These are phyloP conservation scores for Deuterostichococcus epilithicus DNA, from an alignment of 139 green algal species.

Conservation along the genomic window DNA sequence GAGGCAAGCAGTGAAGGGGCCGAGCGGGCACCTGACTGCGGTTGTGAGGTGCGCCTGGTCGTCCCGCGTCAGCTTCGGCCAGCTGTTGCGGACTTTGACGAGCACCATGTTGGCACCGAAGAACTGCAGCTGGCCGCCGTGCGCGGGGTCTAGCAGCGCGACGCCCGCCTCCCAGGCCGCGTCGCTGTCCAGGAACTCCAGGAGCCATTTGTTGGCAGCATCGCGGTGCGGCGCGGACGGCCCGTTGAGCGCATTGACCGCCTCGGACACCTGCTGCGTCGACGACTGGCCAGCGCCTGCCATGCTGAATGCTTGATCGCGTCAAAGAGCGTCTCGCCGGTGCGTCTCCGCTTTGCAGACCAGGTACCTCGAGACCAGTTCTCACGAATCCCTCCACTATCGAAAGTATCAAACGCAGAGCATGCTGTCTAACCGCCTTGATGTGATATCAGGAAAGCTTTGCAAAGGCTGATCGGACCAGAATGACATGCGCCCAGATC, in stretches of 20 bases:
- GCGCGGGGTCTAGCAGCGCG: conserved; percentile 2
- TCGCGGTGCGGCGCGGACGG: neutral
- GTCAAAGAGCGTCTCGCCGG: no score
- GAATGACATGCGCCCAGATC: no score
- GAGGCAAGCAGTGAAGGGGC: no score
- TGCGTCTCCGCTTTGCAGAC: no score
- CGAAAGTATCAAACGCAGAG: no score
- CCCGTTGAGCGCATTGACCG: conserved; percentile 16
- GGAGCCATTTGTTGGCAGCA: conserved; percentile 10
- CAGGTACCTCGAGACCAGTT: no score
- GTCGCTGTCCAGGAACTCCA: conserved; percentile 4
- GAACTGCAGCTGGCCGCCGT: conserved; percentile 12
- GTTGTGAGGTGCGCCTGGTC: neutral
- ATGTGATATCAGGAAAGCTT: no score
- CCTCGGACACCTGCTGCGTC: conserved; percentile 1
- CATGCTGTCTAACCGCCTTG: no score
- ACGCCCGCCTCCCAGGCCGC: conserved; percentile 12
- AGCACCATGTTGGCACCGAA: conserved; percentile 20
- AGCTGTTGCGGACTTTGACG: conserved; percentile 8
- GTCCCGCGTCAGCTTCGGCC: neutral
- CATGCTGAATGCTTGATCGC: neutral
- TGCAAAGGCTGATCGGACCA: no score
- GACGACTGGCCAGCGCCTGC: neutral
- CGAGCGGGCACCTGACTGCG: conserved; percentile 15
- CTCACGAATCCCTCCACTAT: no score